Evolutionary conservation across 352 stramenopile species (phyloP).

Genomic region (Globisporangium apiculatum): DNA sequence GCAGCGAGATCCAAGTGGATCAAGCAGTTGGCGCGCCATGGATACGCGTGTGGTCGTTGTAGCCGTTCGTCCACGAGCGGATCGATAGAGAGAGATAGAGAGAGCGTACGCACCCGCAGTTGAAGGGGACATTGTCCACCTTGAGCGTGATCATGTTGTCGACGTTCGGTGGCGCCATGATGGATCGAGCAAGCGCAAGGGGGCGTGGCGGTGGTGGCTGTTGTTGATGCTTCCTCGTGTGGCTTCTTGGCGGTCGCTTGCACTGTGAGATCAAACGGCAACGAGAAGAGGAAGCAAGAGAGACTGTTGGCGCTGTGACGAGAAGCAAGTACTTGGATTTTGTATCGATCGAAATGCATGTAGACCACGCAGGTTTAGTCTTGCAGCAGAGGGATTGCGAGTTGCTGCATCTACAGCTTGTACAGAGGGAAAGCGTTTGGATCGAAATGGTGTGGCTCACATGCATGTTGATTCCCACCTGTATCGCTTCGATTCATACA

Average conservation of each 20-base stretch:
- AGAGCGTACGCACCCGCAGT: slow-evolving; percentile 41
- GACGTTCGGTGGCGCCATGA: slow-evolving; percentile 69
- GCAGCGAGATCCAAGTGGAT: not conserved
- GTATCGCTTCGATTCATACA: too few relatives aligned
- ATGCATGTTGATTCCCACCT: too few relatives aligned
- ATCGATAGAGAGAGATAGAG: not conserved
- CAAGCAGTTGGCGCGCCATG: not conserved
- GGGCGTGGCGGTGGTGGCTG: not conserved
- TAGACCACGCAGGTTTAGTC: not conserved
- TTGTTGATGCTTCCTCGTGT: not conserved
- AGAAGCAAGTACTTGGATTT: not conserved
- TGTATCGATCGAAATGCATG: not conserved
- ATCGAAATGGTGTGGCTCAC: too few relatives aligned
- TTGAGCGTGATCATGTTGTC: slow-evolving; percentile 84
- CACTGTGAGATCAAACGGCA: not conserved
- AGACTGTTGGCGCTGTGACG: slow-evolving; percentile 1
- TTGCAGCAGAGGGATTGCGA: too few relatives aligned
- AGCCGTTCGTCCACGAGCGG: too few relatives aligned
- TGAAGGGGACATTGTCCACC: slow-evolving; percentile 85
- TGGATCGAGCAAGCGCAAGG: too few relatives aligned
- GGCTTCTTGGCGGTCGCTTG: not conserved
- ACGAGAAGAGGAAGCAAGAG: not conserved
- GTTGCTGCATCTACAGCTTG: too few relatives aligned
- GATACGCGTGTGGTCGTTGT: too few relatives aligned
- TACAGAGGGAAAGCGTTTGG: too few relatives aligned